Percentiles rank a stretch among this genome's conserved stretches.
phyloP scores from a whole-genome alignment of 2,329 filamentous ascomycete genomes.

The Trichoderma semiorbis region DNA sequence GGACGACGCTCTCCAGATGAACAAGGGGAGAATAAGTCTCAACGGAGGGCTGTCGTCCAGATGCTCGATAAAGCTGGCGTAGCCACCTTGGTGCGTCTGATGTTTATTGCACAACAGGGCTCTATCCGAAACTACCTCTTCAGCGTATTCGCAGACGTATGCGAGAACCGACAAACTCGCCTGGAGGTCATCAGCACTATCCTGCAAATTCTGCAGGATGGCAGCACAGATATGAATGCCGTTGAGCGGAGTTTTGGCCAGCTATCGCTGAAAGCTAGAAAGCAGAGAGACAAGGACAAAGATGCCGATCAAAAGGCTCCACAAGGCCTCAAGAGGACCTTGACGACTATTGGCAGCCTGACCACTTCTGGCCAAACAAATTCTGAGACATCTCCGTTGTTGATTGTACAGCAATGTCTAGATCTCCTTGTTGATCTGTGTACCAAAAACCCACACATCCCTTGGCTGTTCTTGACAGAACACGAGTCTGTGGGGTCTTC shows the following conservation, averaged over 20 bases:
- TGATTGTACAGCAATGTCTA: slow-evolving; percentile 94
- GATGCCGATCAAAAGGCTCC: slow-evolving; percentile 68
- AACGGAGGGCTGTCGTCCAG: slow-evolving; percentile 81
- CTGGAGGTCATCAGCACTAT: slow-evolving; percentile 91
- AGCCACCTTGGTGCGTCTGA: slow-evolving; percentile 92
- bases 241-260: slow-evolving; percentile 95
- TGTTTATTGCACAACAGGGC: slow-evolving; percentile 93
- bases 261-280: slow-evolving; percentile 85
- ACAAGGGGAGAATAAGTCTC: slow-evolving; percentile 57
- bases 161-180: slow-evolving; percentile 93
- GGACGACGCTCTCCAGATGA: slow-evolving; percentile 35
- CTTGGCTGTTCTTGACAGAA: slow-evolving; percentile 90
- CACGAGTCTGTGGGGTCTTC: slow-evolving; percentile 73
- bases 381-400: slow-evolving; percentile 86
- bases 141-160: slow-evolving; percentile 84
- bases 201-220: slow-evolving; percentile 91
- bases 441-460: slow-evolving; percentile 79
- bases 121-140: slow-evolving; percentile 82
- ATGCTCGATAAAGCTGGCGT: slow-evolving; percentile 96
- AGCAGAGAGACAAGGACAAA: slow-evolving; percentile 63
- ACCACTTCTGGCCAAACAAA: slow-evolving; percentile 52
- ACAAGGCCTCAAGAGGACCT: slow-evolving; percentile 70
- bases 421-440: slow-evolving; percentile 80
- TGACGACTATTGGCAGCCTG: slow-evolving; percentile 54
- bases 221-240: slow-evolving; percentile 86